Evolutionary conservation across 192 early-diverging fungal species (phyloP).

Genomic region (Dispira parvispora): DNA sequence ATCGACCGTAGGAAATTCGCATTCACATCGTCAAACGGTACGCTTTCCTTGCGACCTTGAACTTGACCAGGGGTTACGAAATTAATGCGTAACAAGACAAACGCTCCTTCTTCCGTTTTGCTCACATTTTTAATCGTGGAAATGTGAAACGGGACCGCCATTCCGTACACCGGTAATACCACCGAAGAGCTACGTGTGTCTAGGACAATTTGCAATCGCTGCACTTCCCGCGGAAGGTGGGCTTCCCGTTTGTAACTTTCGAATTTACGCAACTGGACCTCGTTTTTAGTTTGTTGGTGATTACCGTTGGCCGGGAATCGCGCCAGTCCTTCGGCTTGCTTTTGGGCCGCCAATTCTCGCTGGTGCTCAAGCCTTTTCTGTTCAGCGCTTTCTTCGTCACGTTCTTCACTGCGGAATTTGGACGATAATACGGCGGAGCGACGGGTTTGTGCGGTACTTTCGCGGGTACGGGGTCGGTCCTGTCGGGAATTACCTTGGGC

Average conservation of each 20-base stretch:
- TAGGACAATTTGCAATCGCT: slow-evolving; percentile 70
- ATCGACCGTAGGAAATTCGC: slow-evolving; percentile 87
- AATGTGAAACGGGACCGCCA: slow-evolving; percentile 96
- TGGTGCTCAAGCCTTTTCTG: slow-evolving; percentile 74
- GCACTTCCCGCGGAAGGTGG: slow-evolving; percentile 62
- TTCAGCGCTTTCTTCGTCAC: slow-evolving; percentile 61
- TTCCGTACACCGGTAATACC: slow-evolving; percentile 87
- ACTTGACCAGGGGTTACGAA: slow-evolving; percentile 89
- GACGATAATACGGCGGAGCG: slow-evolving; percentile 49
- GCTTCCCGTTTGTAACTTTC: slow-evolving; percentile 92
- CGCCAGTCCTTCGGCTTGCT: slow-evolving; percentile 62
- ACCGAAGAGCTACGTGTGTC: slow-evolving; percentile 76
- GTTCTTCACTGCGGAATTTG: slow-evolving; percentile 64
- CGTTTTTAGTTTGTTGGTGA: slow-evolving; percentile 41
- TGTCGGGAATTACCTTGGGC: slow-evolving; percentile 16
- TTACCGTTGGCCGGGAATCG: slow-evolving; percentile 50
- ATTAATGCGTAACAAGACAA: slow-evolving; percentile 82
- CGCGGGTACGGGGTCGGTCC: slow-evolving; percentile 1
- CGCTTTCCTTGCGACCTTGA: slow-evolving; percentile 74
- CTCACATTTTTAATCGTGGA: slow-evolving; percentile 85
- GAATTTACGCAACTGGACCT: slow-evolving; percentile 68
- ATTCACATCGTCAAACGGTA: slow-evolving; percentile 70
- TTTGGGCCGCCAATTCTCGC: slow-evolving; percentile 58
- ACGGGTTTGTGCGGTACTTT: slow-evolving; percentile 13
- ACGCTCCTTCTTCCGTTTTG: slow-evolving; percentile 89